These are phyloP conservation scores for Selaginella moellendorffii DNA, from an alignment of 75 land plant species.

Conservation along the genomic window DNA sequence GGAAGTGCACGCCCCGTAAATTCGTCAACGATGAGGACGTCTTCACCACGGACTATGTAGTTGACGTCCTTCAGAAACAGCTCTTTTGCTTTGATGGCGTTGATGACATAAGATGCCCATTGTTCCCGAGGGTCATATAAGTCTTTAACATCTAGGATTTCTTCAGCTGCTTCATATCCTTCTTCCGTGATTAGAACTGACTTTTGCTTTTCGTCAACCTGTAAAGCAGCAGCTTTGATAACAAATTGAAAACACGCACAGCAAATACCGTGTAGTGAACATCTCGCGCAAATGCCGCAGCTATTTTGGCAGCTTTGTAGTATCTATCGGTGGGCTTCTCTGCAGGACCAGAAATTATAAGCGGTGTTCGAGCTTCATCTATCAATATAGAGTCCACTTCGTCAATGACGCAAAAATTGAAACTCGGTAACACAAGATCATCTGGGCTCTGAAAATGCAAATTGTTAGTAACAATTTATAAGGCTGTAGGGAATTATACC, in stretches of 20 bases:
- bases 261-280: slow-evolving; percentile 84
- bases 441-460: slow-evolving; percentile 68
- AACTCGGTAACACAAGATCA: slow-evolving; percentile 78
- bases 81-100: slow-evolving; percentile 95
- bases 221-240: slow-evolving; percentile 7
- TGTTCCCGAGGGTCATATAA: slow-evolving; percentile 97
- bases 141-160: slow-evolving; percentile 77
- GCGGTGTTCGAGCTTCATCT: slow-evolving; percentile 99
- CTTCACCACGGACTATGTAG: slow-evolving; percentile 88
- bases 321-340: slow-evolving; percentile 98
- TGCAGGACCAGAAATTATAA: slow-evolving; percentile 95
- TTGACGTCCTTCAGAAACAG: slow-evolving; percentile 88
- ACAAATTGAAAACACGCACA: not conserved
- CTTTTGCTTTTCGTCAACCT: slow-evolving; percentile 99
- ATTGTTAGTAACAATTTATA: not conserved
- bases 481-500: slow-evolving; percentile 31
- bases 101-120: slow-evolving; percentile 90
- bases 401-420: slow-evolving; percentile 94
- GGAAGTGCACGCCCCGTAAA: slow-evolving; percentile 99
- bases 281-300: slow-evolving; percentile 79
- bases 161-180: slow-evolving; percentile 98
- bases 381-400: slow-evolving; percentile 98
- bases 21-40: slow-evolving; percentile 94
- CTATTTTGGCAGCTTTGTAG: slow-evolving; percentile 92
- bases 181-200: slow-evolving; percentile 78